A percentile compares a stretch with the other conserved stretches of the same genome.
Evolutionary conservation across 1,139 yeast genomes (phyloP).

Genomic region (Blastobotrys aristatus): DNA sequence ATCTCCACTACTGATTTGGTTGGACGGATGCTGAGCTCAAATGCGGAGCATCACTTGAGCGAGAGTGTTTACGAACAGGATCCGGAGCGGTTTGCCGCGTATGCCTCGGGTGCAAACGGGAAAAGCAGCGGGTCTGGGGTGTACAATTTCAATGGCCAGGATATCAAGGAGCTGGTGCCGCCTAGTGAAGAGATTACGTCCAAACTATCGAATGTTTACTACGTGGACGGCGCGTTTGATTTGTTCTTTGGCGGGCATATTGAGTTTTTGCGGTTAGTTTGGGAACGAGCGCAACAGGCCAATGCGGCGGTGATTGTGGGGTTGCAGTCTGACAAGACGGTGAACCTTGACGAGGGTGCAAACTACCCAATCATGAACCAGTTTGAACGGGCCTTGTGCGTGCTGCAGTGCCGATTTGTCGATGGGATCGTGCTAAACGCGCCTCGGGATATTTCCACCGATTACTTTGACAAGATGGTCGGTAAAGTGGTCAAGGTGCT

Average conservation of each 20-base stretch:
- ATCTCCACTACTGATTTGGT: constrained; percentile 94
- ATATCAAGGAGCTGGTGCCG: constrained; percentile 27
- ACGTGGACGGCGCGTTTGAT: constrained; percentile 86
- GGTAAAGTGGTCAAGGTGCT: constrained; percentile 44
- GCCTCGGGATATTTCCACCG: constrained; percentile 48
- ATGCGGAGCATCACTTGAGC: constrained; percentile 52
- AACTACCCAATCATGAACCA: constrained; percentile 84
- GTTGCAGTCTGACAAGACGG: constrained; percentile 56
- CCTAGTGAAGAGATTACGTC: constrained; percentile 28
- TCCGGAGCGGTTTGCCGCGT: constrained; percentile 43
- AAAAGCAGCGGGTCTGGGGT: constrained; percentile 57
- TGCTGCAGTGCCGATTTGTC: constrained; percentile 78
- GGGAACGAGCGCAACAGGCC: constrained; percentile 28
- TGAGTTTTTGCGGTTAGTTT: constrained; percentile 51
- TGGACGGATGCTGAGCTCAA: constrained; percentile 69
- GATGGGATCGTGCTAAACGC: constrained; percentile 72
- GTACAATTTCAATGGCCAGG: constrained; percentile 31
- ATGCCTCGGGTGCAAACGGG: constrained; percentile 69
- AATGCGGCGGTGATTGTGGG: constrained; percentile 57
- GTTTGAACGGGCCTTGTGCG: constrained; percentile 80
- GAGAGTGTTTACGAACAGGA: constrained; percentile 19
- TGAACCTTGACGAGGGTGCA: constrained; percentile 56
- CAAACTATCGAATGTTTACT: constrained; percentile 38
- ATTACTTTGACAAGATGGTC: constrained; percentile 36
- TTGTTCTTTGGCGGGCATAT: constrained; percentile 92